A percentile compares a stretch with the other conserved stretches of the same genome.
Conservation (phyloP, 495 filamentous ascomycete species). For the Penicillium canescens region DNA sequence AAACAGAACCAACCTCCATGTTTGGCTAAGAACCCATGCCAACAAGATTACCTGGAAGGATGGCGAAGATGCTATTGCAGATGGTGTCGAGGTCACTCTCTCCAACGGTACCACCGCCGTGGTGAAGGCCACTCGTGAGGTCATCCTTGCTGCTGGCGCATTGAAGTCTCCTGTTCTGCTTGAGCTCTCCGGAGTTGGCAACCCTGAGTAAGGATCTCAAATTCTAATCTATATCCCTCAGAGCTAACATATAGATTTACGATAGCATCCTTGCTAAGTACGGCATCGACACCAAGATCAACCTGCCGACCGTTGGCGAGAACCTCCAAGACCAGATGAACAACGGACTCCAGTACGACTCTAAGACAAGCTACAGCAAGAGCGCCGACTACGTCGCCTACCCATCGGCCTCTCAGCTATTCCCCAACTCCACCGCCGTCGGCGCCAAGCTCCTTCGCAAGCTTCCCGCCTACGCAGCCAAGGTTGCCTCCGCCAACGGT, state of each 20-base stretch:
- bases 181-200: slow-evolving; percentile 21
- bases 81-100: slow-evolving; percentile 22
- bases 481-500: slow-evolving; percentile 18
- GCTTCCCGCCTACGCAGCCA: slow-evolving; percentile 20
- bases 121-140: slow-evolving; percentile 20
- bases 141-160: slow-evolving; percentile 20
- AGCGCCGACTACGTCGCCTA: slow-evolving; percentile 19
- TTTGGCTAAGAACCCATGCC: slow-evolving; percentile 22
- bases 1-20: slow-evolving; percentile 21
- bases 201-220: slow-evolving; percentile 16
- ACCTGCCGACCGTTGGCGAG: slow-evolving; percentile 22
- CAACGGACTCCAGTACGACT: slow-evolving; percentile 17
- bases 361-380: slow-evolving; percentile 11
- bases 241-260: neutral
- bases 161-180: slow-evolving; percentile 18
- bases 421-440: slow-evolving; percentile 16
- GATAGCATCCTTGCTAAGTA: slow-evolving; percentile 20
- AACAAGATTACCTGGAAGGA: slow-evolving; percentile 24
- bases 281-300: slow-evolving; percentile 16
- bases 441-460: slow-evolving; percentile 15
- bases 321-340: slow-evolving; percentile 29
- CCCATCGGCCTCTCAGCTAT: slow-evolving; percentile 16
- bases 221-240: too few species aligned
- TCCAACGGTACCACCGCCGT: slow-evolving; percentile 16
- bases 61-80: slow-evolving; percentile 9